These are phyloP conservation scores for Hypoxylon sp. DNA, from an alignment of 2,329 filamentous ascomycete genomes.

Conservation along the genomic window DNA sequence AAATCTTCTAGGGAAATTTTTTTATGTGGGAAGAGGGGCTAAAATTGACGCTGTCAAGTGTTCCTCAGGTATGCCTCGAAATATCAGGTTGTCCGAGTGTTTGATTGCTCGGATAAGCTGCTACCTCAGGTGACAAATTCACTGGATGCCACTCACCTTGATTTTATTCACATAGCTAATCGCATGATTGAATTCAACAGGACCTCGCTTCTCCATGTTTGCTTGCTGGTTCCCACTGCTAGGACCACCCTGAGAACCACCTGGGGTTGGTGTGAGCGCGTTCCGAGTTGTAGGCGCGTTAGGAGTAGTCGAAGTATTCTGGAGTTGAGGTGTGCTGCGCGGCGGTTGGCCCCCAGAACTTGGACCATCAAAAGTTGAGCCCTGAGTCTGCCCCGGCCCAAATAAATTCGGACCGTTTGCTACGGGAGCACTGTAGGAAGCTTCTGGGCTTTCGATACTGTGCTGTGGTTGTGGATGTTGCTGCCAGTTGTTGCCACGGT, in stretches of 20 bases:
- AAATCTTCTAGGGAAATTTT: constrained; percentile 14
- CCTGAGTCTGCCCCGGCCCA: constrained; percentile 51
- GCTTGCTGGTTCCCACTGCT: constrained; percentile 69
- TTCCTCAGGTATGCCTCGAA: constrained; percentile 3
- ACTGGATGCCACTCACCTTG: constrained; percentile 74
- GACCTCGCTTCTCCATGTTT: constrained; percentile 83
- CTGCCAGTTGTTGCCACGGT: constrained; percentile 64
- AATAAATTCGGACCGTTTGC: constrained; percentile 61
- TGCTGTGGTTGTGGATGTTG: constrained; percentile 61
- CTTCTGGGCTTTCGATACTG: constrained; percentile 70
- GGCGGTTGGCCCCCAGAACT: constrained; percentile 42
- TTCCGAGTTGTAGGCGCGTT: constrained; percentile 60
- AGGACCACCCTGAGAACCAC: constrained; percentile 62
- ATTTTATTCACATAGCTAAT: constrained; percentile 99
- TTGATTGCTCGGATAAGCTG: too few species aligned
- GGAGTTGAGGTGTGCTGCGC: constrained; percentile 46
- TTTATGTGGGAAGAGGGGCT: not conserved
- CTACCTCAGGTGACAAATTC: too few species aligned
- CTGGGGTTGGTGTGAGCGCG: constrained; percentile 68
- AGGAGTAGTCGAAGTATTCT: constrained; percentile 49
- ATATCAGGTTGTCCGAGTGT: too few species aligned
- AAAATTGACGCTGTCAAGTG: too few species aligned
- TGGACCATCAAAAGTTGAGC: constrained; percentile 46
- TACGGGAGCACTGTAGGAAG: constrained; percentile 66
- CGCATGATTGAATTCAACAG: constrained; percentile 98